Conservation (phyloP, 2,329 filamentous ascomycete genomes). For the Lecanoromycetidae sp. region DNA sequence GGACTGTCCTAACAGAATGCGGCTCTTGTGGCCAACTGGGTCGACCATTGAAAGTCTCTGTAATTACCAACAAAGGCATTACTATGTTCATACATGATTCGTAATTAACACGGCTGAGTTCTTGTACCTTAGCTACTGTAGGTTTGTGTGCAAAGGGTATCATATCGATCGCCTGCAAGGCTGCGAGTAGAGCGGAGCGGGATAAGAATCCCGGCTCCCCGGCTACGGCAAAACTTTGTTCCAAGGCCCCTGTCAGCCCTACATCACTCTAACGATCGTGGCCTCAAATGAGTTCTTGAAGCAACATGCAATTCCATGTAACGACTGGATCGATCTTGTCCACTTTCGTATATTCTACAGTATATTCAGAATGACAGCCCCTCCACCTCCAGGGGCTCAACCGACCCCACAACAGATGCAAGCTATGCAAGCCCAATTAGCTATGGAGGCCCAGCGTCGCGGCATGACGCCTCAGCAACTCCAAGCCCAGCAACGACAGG, state of each 20-base stretch:
- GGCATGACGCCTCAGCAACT: slow-evolving; percentile 81
- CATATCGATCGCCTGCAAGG: no score
- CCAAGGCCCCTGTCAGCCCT: slow-evolving; percentile 1
- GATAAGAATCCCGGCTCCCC: no score
- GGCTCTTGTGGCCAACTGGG: no score
- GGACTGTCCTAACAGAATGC: no score
- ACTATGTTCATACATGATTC: no score
- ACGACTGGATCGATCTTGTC: background rate
- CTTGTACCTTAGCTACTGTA: no score
- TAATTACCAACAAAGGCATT: no score
- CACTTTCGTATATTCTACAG: no score
- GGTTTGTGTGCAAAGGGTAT: no score
- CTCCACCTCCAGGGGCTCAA: slow-evolving; percentile 32
- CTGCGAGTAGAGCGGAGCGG: no score
- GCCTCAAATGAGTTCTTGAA: background rate
- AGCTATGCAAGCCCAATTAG: slow-evolving; percentile 70
- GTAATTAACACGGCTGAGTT: no score
- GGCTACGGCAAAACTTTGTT: background rate
- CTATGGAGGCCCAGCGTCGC: slow-evolving; percentile 67
- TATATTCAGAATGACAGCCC: slow-evolving; percentile 19
- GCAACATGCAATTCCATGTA: background rate
- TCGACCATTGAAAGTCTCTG: no score
- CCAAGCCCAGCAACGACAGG: slow-evolving; percentile 47
- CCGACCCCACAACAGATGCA: slow-evolving; percentile 77
- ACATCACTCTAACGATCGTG: background rate